phyloP scores from a whole-genome alignment of 768 basidiomycete species.

The Leccinum truebloodii region DNA sequence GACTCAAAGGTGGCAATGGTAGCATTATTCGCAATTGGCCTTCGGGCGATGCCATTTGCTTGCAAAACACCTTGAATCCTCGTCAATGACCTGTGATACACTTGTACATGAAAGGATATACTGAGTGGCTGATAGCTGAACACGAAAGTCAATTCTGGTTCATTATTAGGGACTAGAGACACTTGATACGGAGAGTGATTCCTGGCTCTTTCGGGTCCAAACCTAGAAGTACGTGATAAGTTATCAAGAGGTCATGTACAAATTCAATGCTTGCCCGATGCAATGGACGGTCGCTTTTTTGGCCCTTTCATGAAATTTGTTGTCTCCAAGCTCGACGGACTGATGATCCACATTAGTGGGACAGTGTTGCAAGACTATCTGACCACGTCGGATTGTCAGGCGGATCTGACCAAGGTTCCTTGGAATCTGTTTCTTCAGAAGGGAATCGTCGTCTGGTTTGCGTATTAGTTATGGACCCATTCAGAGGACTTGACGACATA shows the following conservation, averaged over 20 bases:
- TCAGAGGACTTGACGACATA: background rate
- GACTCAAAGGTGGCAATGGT: background rate
- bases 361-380: too few species aligned
- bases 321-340: background rate
- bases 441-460: constrained; percentile 22
- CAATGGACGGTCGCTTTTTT: background rate
- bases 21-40: background rate
- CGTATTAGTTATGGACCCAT: background rate
- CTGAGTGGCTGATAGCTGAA: background rate
- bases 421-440: constrained; percentile 8
- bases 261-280: background rate
- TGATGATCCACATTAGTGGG: background rate
- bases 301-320: background rate
- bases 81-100: background rate
- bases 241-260: background rate
- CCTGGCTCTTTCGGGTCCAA: background rate
- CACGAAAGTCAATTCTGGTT: background rate
- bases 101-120: background rate
- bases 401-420: constrained; percentile 20
- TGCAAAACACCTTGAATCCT: background rate
- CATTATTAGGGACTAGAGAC: background rate
- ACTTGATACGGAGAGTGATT: background rate
- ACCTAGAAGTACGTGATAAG: background rate
- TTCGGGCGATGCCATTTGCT: background rate
- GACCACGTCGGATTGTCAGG: constrained; percentile 8